Evolutionary conservation across 2,329 filamentous ascomycete genomes (phyloP), one percentile per base, ranked within the genome.

Genomic region (Fusarium tuaranense): DNA sequence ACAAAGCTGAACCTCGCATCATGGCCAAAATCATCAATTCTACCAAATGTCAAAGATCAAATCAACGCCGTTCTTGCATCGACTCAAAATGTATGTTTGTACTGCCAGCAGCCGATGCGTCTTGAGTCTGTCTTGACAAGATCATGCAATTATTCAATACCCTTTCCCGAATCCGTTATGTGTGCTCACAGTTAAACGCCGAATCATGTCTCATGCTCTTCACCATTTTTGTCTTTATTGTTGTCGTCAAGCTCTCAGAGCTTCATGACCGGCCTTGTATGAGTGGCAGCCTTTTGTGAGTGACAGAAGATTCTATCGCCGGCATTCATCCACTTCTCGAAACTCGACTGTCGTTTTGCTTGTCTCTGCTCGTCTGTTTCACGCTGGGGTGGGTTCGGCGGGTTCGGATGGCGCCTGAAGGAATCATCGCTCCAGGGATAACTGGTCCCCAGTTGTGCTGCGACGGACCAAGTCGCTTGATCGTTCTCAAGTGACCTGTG

Each of bases 261-360:
- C 53, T 13, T 70, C 67, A 70, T 67, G 62, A 57, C 32, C 68
- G 64, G 36, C 65, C 55, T 67, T 75, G 16, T 57, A 63, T 55
- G 77, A 67, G 27, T 69, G 63, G 41, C 67, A 66, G 39, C 63
- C 51, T 67, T 75, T 14, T 57, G 65, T 55, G 77, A 67, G 27
- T 69, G 63, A 38, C 68, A 68, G 61, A 78, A 78, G 30, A 77
- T 65, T 39, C 57, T 78, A 25, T 78, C 77, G 12, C 77, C 77
- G 25, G 77, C 77, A 44, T 73, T 62, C 48, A 63, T 77, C 77
- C 77, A 78, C 41, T 67, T 63, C 44, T 77, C 71, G n/a, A 74
- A 70, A 32, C 65, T 78, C 13, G 69, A 71, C 55, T 76, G 71
- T 13, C 75, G 75, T 44, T 69, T 78, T 57, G 64, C 69, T 25